Evolutionary conservation across 495 filamentous ascomycete genomes (phyloP).

Genomic region (Penicillium cataractarum): DNA sequence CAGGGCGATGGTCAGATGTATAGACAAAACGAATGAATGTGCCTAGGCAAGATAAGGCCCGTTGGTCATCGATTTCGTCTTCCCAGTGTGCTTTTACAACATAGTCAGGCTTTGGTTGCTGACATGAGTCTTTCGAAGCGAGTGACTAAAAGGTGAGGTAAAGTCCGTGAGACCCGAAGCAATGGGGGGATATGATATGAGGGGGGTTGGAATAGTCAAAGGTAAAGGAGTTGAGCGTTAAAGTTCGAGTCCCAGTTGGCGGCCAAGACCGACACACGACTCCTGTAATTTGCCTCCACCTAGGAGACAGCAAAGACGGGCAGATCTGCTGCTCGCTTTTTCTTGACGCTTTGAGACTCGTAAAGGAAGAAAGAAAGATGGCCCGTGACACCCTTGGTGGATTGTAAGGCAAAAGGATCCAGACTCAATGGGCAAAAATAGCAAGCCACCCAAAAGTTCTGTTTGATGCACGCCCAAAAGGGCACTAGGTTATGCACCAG

Average conservation of each 20-base stretch:
- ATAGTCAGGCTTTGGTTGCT: constrained; percentile 2
- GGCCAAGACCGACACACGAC: constrained; percentile 9
- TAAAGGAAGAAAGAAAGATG: background rate
- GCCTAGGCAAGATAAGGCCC: background rate
- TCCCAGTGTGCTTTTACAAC: constrained; percentile 1
- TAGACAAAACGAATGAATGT: background rate
- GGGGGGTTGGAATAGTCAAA: background rate
- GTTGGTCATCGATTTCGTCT: background rate
- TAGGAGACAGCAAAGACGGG: constrained; percentile 10
- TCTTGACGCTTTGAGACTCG: constrained; percentile 17
- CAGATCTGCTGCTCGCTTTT: constrained; percentile 23
- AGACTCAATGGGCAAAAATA: constrained; percentile 27
- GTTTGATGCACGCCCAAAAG: constrained; percentile 14
- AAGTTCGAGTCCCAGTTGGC: background rate
- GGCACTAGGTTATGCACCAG: constrained; percentile 20
- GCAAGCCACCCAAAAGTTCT: constrained; percentile 16
- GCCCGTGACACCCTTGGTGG: constrained; percentile 14
- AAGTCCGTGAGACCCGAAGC: background rate
- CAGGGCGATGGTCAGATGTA: background rate
- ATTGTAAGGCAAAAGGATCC: constrained; percentile 7
- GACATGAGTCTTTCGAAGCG: background rate
- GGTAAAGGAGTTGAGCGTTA: background rate
- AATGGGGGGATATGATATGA: constrained; percentile 9
- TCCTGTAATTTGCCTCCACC: constrained; percentile 12
- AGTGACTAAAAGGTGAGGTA: constrained; percentile 6